Base-by-base conservation (phyloP, 805 yeast genomes). In the Ogataea degrootiae region DNA sequence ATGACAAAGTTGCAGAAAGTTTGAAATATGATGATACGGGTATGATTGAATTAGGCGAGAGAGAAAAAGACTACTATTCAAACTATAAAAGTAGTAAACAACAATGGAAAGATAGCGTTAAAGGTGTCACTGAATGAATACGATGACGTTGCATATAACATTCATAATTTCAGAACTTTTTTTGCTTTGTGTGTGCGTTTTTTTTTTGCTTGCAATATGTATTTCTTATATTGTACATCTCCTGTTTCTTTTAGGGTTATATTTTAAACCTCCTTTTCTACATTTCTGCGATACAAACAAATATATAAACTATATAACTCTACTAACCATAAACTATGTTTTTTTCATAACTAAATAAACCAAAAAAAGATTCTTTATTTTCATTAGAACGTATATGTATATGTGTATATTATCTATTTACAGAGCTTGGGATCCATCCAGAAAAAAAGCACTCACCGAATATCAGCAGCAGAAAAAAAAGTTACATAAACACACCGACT, bases 51-150 rank as follows among this genome's bases (percentile, higher is more conserved):
- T 19, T 46, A 19, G 26, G 34, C 5, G 41, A 41, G 1, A 42
- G 34, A 3, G 49, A 43, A n/a, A 33, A 43, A 26, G 53, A 73
- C 48, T 75, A 72, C 42, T 73, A 71, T 44, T 72, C 79, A 1
- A 74, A 73, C 51, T 74, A 75, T 51, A 58, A 68, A 6, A 66
- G 65, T 44, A 75, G 68, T 51, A 74, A 71, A 52, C 65, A 69
- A 53, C 69, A 69, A 23, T 75, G 60, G 60, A 64, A 56, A 63
- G 69, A 41, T 62, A 71, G 45, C 63, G 72, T 49, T 53, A 72
- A 44, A 22, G 29, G 19, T 15, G 69, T 71, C 57, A 75, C 75
- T 40, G 65, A 67, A 43, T 58, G 55, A 50, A 29, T 34, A 26
- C 17, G 21, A 26, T 8, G n/a, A 33, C 21, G 17, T 26, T 26